A percentile compares a stretch with the other conserved stretches of the same genome.
These are phyloP conservation scores for Daldinia childiae DNA, from an alignment of 495 filamentous ascomycete species.

Conservation along the genomic window DNA sequence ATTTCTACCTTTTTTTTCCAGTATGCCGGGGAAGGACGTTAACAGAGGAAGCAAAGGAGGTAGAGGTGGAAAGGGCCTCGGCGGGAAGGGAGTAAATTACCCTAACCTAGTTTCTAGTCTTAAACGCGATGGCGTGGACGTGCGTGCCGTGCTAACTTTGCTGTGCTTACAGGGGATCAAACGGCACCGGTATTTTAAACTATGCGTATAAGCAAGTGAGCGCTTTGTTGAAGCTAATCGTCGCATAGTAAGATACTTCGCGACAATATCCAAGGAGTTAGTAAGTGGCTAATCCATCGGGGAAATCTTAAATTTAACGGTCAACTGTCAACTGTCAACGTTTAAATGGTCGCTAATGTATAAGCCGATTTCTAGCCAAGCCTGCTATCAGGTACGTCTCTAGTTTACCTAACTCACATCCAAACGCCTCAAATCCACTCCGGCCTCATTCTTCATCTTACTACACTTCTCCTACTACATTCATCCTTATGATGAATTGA, in stretches of 20 bases:
- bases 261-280: constrained; percentile 72
- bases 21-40: constrained; percentile 26
- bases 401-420: neutral
- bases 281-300: constrained; percentile 56
- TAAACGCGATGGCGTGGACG: neutral
- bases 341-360: constrained; percentile 22
- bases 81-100: constrained; percentile 42
- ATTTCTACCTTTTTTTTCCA: neutral
- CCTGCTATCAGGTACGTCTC: constrained; percentile 71
- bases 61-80: constrained; percentile 39
- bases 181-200: constrained; percentile 40
- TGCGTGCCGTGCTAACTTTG: neutral
- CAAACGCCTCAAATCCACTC: neutral
- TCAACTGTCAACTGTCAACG: neutral
- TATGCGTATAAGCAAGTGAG: neutral
- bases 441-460: neutral
- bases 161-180: constrained; percentile 36
- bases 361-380: constrained; percentile 58
- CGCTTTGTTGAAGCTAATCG: neutral
- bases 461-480: neutral
- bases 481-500: neutral
- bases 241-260: constrained; percentile 63
- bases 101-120: constrained; percentile 10
- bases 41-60: constrained; percentile 30
- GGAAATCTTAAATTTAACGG: neutral